Percentiles rank a stretch among this genome's conserved stretches.
phyloP scores from a whole-genome alignment of 352 stramenopile genomes.

The Globisporangium yorkense region DNA sequence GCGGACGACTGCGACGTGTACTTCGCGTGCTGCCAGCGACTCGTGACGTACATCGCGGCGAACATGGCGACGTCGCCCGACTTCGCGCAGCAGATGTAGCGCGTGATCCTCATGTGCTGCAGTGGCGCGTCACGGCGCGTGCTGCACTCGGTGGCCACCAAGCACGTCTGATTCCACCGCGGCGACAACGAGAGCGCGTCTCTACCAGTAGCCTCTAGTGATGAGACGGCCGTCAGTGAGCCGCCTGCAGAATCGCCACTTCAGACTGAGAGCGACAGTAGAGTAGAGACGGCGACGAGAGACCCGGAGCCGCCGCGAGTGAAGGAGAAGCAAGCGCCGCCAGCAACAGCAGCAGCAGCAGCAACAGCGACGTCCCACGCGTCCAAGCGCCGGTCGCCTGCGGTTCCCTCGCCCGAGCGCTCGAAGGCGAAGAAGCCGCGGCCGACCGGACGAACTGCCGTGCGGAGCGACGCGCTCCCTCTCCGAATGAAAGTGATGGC shows the following conservation, averaged over 20 bases:
- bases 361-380: background rate
- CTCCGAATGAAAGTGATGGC: too few relatives aligned
- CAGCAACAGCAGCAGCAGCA: background rate
- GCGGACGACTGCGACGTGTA: conserved; percentile 48
- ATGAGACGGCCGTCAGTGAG: too few relatives aligned
- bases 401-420: background rate
- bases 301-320: too few relatives aligned
- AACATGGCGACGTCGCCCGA: conserved; percentile 56
- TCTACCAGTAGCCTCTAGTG: too few relatives aligned
- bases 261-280: too few relatives aligned
- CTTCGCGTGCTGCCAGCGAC: conserved; percentile 42
- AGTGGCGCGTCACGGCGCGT: conserved; percentile 44
- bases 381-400: conserved; percentile 10
- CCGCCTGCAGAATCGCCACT: too few relatives aligned
- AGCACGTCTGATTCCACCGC: conserved; percentile 53
- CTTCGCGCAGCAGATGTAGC: conserved; percentile 62
- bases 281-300: too few relatives aligned
- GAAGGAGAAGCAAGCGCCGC: background rate
- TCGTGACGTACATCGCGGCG: conserved; percentile 54
- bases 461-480: too few relatives aligned
- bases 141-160: conserved; percentile 49
- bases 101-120: conserved; percentile 58
- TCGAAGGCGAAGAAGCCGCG: conserved; percentile 8
- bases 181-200: background rate
- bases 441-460: background rate